Conservation (phyloP, 805 yeast genomes). For the Yarrowia bubula region DNA sequence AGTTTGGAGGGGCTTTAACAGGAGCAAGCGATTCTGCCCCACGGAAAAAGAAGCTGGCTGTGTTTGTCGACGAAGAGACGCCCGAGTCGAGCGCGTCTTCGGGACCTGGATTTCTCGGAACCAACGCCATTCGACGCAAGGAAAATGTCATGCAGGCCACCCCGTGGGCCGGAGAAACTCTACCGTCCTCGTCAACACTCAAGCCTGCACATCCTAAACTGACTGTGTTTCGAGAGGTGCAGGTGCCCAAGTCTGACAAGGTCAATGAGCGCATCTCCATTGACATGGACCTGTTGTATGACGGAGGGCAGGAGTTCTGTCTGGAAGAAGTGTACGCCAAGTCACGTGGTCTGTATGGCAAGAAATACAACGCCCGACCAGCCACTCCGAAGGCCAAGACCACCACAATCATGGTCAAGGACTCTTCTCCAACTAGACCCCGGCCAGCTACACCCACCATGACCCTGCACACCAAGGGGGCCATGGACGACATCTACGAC, state of each 20-base stretch:
- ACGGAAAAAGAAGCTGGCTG: slow-evolving; percentile 41
- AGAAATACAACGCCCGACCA: slow-evolving; percentile 19
- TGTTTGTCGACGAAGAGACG: slow-evolving; percentile 43
- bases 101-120: slow-evolving; percentile 50
- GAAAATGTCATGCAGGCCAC: slow-evolving; percentile 59
- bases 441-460: slow-evolving; percentile 61
- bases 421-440: neutral
- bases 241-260: slow-evolving; percentile 28
- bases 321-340: slow-evolving; percentile 63
- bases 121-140: slow-evolving; percentile 52
- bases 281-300: slow-evolving; percentile 32
- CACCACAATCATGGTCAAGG: slow-evolving; percentile 16
- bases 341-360: slow-evolving; percentile 41
- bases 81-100: slow-evolving; percentile 27
- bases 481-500: slow-evolving; percentile 66
- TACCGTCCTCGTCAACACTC: slow-evolving; percentile 28
- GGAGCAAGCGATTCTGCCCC: neutral
- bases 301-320: slow-evolving; percentile 52
- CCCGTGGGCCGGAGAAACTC: slow-evolving; percentile 62
- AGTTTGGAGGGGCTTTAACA: slow-evolving; percentile 38
- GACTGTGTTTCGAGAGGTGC: slow-evolving; percentile 21
- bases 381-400: slow-evolving; percentile 10
- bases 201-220: slow-evolving; percentile 14
- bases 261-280: slow-evolving; percentile 31
- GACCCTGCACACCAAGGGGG: slow-evolving; percentile 71